phyloP scores from a whole-genome alignment of 164 flowering plant genomes.

The Umbellularia californica region DNA sequence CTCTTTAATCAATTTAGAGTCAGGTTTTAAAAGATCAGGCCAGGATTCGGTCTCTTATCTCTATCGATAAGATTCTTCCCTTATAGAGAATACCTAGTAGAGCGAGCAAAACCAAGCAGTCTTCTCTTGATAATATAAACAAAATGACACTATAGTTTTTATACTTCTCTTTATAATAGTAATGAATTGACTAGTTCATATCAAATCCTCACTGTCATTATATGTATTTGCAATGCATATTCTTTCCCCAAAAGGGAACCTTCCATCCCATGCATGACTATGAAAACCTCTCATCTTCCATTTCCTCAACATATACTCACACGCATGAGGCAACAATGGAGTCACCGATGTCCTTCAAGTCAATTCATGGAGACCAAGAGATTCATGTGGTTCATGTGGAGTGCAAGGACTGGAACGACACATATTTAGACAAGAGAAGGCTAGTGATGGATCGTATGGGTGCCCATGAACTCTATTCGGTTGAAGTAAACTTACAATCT shows the following conservation, averaged over 20 bases:
- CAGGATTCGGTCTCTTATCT: too few species aligned
- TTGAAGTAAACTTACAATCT: background rate
- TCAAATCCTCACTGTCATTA: background rate
- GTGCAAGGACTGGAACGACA: background rate
- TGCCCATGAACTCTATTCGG: constrained; percentile 3
- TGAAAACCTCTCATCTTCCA: background rate
- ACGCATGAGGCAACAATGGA: background rate
- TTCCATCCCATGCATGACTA: background rate
- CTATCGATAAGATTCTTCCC: too few species aligned
- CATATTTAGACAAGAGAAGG: background rate
- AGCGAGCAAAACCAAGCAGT: too few species aligned
- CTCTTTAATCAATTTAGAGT: too few species aligned
- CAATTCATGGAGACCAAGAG: background rate
- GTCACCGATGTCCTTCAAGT: background rate
- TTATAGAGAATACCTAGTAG: too few species aligned
- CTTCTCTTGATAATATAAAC: too few species aligned
- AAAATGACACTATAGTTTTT: too few species aligned
- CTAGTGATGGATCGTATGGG: constrained; percentile 1
- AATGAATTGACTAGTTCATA: too few species aligned
- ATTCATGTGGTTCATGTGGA: background rate
- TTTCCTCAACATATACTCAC: background rate
- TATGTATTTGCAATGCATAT: background rate
- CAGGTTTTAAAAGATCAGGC: too few species aligned
- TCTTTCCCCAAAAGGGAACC: background rate
- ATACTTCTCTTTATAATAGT: too few species aligned